Percentiles rank a stretch among this genome's conserved stretches.
Evolutionary conservation across 768 basidiomycete genomes (phyloP).

Genomic region (Suillus discolor): DNA sequence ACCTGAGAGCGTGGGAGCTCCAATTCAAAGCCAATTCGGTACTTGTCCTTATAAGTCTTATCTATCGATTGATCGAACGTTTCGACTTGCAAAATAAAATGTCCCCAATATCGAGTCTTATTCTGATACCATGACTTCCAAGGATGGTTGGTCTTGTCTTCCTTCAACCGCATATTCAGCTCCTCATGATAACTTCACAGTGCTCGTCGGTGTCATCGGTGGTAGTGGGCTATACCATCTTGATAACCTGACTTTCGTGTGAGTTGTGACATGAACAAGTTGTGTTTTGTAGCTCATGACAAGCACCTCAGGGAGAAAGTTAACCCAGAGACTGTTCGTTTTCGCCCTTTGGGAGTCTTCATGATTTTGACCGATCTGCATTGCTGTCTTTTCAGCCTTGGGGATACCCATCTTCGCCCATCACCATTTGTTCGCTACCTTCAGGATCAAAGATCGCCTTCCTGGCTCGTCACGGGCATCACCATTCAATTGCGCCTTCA

Average conservation of each 20-base stretch:
- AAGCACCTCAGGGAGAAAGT: constrained; percentile 59
- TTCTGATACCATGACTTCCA: constrained; percentile 2
- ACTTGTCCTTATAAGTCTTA: constrained; percentile 3
- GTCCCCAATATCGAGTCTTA: neutral
- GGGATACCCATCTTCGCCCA: constrained; percentile 90
- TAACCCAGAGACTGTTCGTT: constrained; percentile 77
- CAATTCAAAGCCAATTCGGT: neutral
- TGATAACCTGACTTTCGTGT: constrained; percentile 89
- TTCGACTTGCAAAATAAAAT: constrained; percentile 1
- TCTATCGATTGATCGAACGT: neutral
- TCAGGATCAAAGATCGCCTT: constrained; percentile 85
- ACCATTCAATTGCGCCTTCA: constrained; percentile 80
- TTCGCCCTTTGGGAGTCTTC: neutral
- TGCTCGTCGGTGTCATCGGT: constrained; percentile 87
- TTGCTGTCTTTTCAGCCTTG: constrained; percentile 66
- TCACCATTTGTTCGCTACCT: constrained; percentile 88
- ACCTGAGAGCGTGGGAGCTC: no score
- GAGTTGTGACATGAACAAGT: constrained; percentile 34
- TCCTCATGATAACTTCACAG: constrained; percentile 35
- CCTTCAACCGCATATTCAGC: no score
- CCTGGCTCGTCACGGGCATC: constrained; percentile 85
- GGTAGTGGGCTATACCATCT: constrained; percentile 93
- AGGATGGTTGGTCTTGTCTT: neutral
- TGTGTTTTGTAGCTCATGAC: neutral
- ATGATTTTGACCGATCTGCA: neutral